Percentiles rank a stretch among this genome's conserved stretches.
Conservation (phyloP, 148 eudicot species). For the Rhododendron kiyosumense region DNA sequence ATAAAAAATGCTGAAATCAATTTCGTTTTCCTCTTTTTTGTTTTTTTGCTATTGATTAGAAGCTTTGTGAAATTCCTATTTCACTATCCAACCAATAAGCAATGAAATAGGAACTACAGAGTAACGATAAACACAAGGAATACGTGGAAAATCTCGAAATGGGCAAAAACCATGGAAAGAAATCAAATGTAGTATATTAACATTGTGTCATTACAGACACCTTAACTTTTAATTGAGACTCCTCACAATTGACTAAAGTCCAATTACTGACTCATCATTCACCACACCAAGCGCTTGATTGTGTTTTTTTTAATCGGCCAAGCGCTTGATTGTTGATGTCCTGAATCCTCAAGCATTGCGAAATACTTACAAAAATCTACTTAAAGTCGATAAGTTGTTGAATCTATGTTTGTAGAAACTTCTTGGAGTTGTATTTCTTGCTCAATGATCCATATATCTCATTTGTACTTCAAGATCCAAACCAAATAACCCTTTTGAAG, state of each 20-base stretch:
- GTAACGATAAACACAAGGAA: background rate
- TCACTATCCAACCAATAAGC: background rate
- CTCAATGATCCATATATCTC: background rate
- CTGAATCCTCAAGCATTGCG: background rate
- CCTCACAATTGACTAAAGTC: background rate
- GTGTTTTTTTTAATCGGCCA: too few species aligned
- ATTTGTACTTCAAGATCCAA: background rate
- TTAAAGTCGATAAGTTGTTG: background rate
- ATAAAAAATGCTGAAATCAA: background rate
- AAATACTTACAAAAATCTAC: background rate
- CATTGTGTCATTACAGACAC: background rate
- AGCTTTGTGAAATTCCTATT: background rate
- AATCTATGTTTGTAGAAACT: background rate
- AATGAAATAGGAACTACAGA: background rate
- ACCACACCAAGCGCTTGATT: background rate
- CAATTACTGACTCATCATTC: background rate
- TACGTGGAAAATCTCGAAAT: background rate
- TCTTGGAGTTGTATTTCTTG: background rate
- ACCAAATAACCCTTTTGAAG: background rate
- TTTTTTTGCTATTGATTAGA: background rate
- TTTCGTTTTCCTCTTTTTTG: background rate
- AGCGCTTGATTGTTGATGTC: background rate
- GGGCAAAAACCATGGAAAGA: background rate
- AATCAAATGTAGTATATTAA: background rate
- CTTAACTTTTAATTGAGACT: background rate